Conservation (phyloP, 257 asterid species). For the Petunia axillaris region DNA sequence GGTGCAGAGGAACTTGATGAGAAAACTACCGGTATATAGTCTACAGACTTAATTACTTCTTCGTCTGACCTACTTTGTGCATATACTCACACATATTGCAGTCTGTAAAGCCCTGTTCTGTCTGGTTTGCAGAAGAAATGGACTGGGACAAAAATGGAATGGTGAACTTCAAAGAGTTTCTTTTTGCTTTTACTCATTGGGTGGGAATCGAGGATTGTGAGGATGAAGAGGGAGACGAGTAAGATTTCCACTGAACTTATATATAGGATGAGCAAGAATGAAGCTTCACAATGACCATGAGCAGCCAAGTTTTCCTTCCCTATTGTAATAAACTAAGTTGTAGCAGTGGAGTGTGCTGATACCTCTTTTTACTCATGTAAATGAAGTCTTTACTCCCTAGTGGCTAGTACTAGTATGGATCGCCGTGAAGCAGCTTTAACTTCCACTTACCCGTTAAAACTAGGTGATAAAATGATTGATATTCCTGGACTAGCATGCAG, state of each 20-base stretch:
- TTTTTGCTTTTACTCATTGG: constrained; percentile 90
- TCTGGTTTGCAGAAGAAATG: constrained; percentile 80
- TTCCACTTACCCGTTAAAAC: background rate
- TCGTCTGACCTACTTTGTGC: background rate
- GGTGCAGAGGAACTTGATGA: background rate
- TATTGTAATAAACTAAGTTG: background rate
- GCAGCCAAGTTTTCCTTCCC: background rate
- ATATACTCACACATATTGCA: background rate
- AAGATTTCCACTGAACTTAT: background rate
- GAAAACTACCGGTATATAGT: background rate
- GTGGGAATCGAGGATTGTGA: constrained; percentile 79
- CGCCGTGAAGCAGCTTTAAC: constrained; percentile 17
- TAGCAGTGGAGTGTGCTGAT: background rate
- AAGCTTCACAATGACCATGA: constrained; percentile 22
- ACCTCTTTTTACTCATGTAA: constrained; percentile 15
- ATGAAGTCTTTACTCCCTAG: constrained; percentile 12
- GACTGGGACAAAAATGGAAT: constrained; percentile 94
- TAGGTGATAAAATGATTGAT: background rate
- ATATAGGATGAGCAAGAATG: background rate
- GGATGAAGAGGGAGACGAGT: constrained; percentile 53
- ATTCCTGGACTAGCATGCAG: background rate
- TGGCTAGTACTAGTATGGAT: constrained; percentile 8
- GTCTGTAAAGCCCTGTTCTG: background rate
- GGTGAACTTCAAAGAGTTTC: constrained; percentile 89
- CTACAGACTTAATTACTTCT: background rate